Evolutionary conservation across 1,284 basidiomycete genomes (phyloP).

Genomic region (Kalmanozyma brasiliensis): DNA sequence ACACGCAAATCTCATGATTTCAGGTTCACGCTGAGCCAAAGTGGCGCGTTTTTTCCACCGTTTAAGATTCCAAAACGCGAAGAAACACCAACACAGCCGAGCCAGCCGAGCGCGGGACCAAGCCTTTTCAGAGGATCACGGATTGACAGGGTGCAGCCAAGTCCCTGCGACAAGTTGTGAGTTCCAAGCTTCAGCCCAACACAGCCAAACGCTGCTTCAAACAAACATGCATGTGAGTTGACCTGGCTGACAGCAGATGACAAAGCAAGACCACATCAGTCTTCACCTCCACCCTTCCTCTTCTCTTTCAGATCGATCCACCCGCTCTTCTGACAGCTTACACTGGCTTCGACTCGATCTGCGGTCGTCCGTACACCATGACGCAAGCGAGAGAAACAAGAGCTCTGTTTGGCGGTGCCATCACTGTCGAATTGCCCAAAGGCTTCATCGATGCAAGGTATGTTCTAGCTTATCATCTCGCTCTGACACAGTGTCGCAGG

Average conservation of each 20-base stretch:
- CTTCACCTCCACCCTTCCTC: constrained; percentile 4
- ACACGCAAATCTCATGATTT: no score
- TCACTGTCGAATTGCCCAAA: constrained; percentile 75
- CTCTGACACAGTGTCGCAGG: not conserved
- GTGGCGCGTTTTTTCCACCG: not conserved
- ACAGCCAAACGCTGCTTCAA: not conserved
- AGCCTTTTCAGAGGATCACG: no score
- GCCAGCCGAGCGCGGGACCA: no score
- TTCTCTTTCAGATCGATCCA: no score
- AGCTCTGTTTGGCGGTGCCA: constrained; percentile 77
- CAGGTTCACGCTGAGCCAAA: constrained; percentile 2
- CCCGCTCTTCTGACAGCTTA: no score
- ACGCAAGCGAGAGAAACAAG: constrained; percentile 8
- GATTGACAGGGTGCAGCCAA: no score
- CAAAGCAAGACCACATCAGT: constrained; percentile 7
- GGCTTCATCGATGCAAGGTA: constrained; percentile 86
- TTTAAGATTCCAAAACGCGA: constrained; percentile 1
- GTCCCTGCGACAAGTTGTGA: no score
- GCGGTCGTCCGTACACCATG: constrained; percentile 7
- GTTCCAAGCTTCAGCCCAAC: no score
- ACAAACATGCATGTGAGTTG: constrained; percentile 5
- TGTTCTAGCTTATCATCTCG: constrained; percentile 60
- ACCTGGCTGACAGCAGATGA: constrained; percentile 22
- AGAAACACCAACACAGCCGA: constrained; percentile 7
- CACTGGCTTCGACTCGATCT: no score